phyloP scores from a whole-genome alignment of 2,329 filamentous ascomycete genomes.

The Phaeomoniella chlamydospora region DNA sequence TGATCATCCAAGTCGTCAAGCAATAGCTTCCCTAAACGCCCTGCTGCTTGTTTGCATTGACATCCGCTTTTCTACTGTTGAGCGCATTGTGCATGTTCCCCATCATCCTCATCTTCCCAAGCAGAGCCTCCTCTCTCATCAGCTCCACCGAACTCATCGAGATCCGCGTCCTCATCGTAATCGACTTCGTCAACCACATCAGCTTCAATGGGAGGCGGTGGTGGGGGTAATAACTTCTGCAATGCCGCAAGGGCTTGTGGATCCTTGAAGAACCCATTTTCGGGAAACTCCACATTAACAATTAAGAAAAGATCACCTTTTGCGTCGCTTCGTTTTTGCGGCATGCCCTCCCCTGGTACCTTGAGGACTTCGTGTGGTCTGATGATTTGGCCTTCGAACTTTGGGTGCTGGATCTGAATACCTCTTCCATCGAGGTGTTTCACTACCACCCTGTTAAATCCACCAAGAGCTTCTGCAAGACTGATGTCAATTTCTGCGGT shows the following conservation, averaged over 20 bases:
- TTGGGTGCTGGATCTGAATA: conserved; percentile 64
- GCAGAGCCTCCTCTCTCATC: conserved; percentile 25
- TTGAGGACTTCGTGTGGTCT: conserved; percentile 75
- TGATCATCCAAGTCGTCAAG: not conserved
- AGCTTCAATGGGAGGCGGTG: conserved; percentile 45
- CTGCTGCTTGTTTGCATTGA: not conserved
- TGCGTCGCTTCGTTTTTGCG: conserved; percentile 66
- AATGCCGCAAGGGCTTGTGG: conserved; percentile 54
- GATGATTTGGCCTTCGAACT: conserved; percentile 65
- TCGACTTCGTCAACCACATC: conserved; percentile 77
- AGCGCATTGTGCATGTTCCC: conserved; percentile 31
- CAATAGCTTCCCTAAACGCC: not conserved
- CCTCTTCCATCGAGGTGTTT: conserved; percentile 90
- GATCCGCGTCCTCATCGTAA: conserved; percentile 67
- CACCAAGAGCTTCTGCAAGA: conserved; percentile 69
- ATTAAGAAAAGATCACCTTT: conserved; percentile 80
- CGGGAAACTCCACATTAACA: conserved; percentile 77
- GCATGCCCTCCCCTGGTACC: conserved; percentile 86
- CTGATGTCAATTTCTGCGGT: conserved; percentile 69
- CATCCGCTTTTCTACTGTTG: conserved; percentile 23
- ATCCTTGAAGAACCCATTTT: conserved; percentile 66
- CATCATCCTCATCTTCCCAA: conserved; percentile 35
- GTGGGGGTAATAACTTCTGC: conserved; percentile 59
- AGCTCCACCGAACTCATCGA: conserved; percentile 50
- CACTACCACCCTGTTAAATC: conserved; percentile 80